Conservation (phyloP, 495 filamentous ascomycete species). For the Annulohypoxylon maeteangense region DNA sequence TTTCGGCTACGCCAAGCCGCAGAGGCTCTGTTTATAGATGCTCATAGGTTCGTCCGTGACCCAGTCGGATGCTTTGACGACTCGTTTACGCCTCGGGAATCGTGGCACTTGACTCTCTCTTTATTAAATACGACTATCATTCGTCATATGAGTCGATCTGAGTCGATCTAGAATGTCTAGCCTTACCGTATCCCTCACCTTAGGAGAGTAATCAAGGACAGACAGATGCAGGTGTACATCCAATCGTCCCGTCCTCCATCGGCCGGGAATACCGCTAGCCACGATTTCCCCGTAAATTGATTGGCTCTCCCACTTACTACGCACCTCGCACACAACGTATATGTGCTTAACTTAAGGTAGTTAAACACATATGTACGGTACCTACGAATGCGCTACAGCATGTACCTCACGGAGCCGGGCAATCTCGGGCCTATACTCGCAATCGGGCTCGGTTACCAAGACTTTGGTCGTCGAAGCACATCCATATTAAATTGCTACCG, state of each 20-base stretch:
- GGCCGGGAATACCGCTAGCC: conserved; percentile 24
- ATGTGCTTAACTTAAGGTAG: conserved; percentile 9
- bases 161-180: conserved; percentile 32
- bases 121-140: conserved; percentile 24
- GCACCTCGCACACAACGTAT: neutral
- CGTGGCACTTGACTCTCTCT: conserved; percentile 33
- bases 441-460: conserved; percentile 9
- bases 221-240: conserved; percentile 24
- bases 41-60: conserved; percentile 37
- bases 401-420: conserved; percentile 13
- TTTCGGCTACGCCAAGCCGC: conserved; percentile 32
- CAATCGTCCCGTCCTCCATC: conserved; percentile 4
- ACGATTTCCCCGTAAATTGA: neutral
- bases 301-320: neutral
- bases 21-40: conserved; percentile 41
- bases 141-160: conserved; percentile 18
- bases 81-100: conserved; percentile 9
- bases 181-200: conserved; percentile 38
- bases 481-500: conserved; percentile 21
- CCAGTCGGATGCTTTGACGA: conserved; percentile 46
- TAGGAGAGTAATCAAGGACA: neutral
- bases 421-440: conserved; percentile 22
- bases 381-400: neutral
- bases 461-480: neutral
- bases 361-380: neutral